Conservation (phyloP, 345 rosid species). For the Eucalyptus albens region DNA sequence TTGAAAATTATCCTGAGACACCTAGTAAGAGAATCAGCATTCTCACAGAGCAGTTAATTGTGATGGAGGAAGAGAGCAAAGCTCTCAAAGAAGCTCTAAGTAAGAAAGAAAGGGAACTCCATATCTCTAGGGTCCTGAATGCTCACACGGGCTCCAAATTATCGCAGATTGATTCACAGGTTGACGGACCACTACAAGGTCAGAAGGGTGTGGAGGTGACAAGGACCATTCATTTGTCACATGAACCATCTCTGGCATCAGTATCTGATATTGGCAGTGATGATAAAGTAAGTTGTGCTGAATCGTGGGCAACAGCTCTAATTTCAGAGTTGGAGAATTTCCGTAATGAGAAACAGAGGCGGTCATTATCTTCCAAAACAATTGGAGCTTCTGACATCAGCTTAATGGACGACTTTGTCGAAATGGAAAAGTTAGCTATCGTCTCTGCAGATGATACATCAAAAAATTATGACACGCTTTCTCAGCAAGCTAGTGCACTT, state of each 20-base stretch:
- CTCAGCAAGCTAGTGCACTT: constrained; percentile 5
- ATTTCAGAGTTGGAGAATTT: constrained; percentile 66
- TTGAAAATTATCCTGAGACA: constrained; percentile 10
- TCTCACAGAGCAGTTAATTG: constrained; percentile 52
- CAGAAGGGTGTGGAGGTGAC: constrained; percentile 21
- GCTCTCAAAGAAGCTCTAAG: constrained; percentile 54
- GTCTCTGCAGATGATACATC: constrained; percentile 35
- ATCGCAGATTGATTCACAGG: constrained; percentile 38
- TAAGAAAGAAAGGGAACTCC: constrained; percentile 66
- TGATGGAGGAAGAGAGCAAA: constrained; percentile 76
- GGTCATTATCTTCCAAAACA: constrained; percentile 19
- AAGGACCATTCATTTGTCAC: constrained; percentile 17
- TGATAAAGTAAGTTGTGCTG: constrained; percentile 58
- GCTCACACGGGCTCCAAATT: constrained; percentile 50
- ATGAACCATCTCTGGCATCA: constrained; percentile 40
- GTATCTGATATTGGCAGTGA: constrained; percentile 62
- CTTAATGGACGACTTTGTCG: constrained; percentile 92
- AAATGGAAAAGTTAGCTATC: constrained; percentile 82
- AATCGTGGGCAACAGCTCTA: constrained; percentile 69
- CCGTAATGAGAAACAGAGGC: constrained; percentile 39
- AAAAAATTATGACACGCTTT: constrained; percentile 8
- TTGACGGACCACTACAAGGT: constrained; percentile 40
- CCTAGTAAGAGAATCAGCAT: constrained; percentile 23
- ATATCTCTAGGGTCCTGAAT: constrained; percentile 50
- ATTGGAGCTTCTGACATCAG: constrained; percentile 64